A percentile compares a stretch with the other conserved stretches of the same genome.
phyloP scores from a whole-genome alignment of 2,329 filamentous ascomycete genomes.

The Bertia moriformis region DNA sequence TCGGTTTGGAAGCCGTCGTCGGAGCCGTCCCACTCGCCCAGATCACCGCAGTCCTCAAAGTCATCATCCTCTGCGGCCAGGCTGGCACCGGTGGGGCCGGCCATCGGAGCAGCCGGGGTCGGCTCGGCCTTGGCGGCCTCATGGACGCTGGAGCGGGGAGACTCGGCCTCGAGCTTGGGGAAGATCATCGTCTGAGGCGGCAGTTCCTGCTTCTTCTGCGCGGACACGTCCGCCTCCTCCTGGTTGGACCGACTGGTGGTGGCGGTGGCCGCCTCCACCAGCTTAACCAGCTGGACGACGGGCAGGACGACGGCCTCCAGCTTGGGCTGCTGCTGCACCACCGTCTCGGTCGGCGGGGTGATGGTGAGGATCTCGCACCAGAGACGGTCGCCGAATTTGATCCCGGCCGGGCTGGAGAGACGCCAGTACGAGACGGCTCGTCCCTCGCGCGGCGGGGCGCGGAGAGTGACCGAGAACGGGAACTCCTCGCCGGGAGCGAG shows the following conservation, averaged over 20 bases:
- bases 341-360: conserved; percentile 35
- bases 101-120: conserved; percentile 37
- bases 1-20: conserved; percentile 80
- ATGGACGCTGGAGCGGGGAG: conserved; percentile 66
- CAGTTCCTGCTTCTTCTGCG: conserved; percentile 37
- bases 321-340: conserved; percentile 17
- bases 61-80: conserved; percentile 28
- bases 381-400: conserved; percentile 78
- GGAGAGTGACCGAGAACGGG: conserved; percentile 72
- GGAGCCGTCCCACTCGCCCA: conserved; percentile 46
- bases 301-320: conserved; percentile 6
- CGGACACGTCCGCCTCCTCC: conserved; percentile 9
- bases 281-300: conserved; percentile 19
- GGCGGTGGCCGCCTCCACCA: conserved; percentile 16
- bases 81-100: conserved; percentile 16
- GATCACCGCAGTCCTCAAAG: conserved; percentile 35
- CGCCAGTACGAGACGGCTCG: conserved; percentile 94
- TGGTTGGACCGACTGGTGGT: conserved; percentile 4
- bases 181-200: conserved; percentile 98
- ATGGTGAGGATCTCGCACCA: conserved; percentile 97
- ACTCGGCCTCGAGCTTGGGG: conserved; percentile 90
- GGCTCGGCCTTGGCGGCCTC: conserved; percentile 42
- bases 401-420: conserved; percentile 64
- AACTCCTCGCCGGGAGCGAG: conserved; percentile 62
- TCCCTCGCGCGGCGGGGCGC: conserved; percentile 62